These are phyloP conservation scores for Pleurotus citrinopileatus DNA, from an alignment of 768 basidiomycete species.

Conservation along the genomic window DNA sequence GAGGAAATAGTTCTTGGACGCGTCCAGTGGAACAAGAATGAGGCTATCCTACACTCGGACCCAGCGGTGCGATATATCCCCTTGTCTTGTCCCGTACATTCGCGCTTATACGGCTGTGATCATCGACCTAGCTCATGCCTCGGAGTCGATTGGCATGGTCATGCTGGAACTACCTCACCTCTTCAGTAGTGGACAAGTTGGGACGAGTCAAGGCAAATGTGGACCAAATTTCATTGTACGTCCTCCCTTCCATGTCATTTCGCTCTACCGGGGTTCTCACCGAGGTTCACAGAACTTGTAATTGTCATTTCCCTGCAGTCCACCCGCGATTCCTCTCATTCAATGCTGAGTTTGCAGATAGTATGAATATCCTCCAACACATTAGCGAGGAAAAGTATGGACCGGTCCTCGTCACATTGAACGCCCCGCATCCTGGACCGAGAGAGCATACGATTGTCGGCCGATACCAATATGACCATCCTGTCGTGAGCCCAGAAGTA, in stretches of 20 bases:
- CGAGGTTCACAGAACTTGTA: slow-evolving; percentile 39
- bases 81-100: neutral
- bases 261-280: neutral
- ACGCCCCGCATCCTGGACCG: slow-evolving; percentile 60
- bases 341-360: slow-evolving; percentile 40
- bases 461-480: slow-evolving; percentile 65
- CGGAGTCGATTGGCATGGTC: slow-evolving; percentile 60
- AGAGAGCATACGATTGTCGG: slow-evolving; percentile 41
- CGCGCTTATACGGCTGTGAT: neutral
- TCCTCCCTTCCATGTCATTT: slow-evolving; percentile 14
- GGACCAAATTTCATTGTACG: slow-evolving; percentile 62
- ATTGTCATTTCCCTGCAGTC: neutral
- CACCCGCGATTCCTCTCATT: neutral
- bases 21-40: slow-evolving; percentile 68
- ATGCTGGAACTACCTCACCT: slow-evolving; percentile 78
- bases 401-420: slow-evolving; percentile 68
- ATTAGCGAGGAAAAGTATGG: slow-evolving; percentile 53
- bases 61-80: slow-evolving; percentile 47
- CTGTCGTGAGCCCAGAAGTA: slow-evolving; percentile 56
- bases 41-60: slow-evolving; percentile 67
- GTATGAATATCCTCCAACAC: slow-evolving; percentile 77
- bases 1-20: slow-evolving; percentile 55
- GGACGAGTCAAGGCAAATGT: slow-evolving; percentile 43
- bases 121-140: slow-evolving; percentile 59
- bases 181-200: slow-evolving; percentile 32